Percentiles rank a stretch among this genome's conserved stretches.
These are phyloP conservation scores for Brassica hybrid DNA, from an alignment of 441 rosid genomes.

Conservation along the genomic window DNA sequence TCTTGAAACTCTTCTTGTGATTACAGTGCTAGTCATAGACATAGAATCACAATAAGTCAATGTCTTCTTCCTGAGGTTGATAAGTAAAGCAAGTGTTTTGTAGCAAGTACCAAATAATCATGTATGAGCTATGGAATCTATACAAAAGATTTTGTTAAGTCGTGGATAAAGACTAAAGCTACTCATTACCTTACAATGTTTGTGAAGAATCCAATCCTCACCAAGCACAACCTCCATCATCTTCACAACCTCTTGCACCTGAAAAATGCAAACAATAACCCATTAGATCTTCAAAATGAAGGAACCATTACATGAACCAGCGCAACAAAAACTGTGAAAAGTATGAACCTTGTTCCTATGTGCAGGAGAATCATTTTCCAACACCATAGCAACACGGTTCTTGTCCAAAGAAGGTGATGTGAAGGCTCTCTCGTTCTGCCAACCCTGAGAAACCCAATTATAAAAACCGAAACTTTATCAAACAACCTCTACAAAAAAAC, in stretches of 20 bases:
- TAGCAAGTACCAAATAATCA: neutral
- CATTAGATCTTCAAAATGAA: slow-evolving; percentile 13
- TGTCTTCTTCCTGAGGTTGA: neutral
- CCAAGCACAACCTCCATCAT: too few species aligned
- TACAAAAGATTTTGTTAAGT: neutral
- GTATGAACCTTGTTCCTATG: slow-evolving; percentile 69
- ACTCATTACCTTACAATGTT: too few species aligned
- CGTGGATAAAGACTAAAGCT: neutral
- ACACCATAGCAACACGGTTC: slow-evolving; percentile 61
- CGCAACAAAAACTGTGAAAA: slow-evolving; percentile 13
- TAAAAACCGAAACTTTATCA: neutral
- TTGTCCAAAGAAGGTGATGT: slow-evolving; percentile 38
- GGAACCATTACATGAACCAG: neutral
- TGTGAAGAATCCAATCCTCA: too few species aligned
- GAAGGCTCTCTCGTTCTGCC: slow-evolving; percentile 66
- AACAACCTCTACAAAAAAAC: slow-evolving; percentile 5
- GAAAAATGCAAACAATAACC: too few species aligned
- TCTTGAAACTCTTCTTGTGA: neutral
- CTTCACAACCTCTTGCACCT: too few species aligned
- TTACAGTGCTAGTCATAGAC: slow-evolving; percentile 11
- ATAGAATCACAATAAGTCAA: neutral
- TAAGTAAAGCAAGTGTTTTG: slow-evolving; percentile 15
- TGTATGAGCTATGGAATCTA: slow-evolving; percentile 15
- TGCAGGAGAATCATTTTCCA: slow-evolving; percentile 58
- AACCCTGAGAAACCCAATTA: slow-evolving; percentile 52